These are phyloP conservation scores for Nitzschia putrida DNA, from an alignment of 108 stramenopile genomes.

Conservation along the genomic window DNA sequence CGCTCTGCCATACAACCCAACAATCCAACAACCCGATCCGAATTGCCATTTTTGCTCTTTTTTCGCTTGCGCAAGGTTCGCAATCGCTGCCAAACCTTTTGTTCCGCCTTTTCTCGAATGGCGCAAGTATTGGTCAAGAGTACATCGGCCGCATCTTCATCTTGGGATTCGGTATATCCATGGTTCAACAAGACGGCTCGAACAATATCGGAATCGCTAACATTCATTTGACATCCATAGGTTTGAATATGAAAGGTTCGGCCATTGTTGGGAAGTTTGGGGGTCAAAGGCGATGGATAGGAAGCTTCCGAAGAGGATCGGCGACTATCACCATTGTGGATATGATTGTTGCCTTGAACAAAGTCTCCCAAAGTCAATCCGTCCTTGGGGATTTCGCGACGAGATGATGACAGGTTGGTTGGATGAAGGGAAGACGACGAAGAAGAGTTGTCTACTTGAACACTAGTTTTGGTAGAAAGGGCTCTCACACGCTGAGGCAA, in stretches of 20 bases:
- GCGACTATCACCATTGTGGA: too few species aligned
- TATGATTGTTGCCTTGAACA: constrained; percentile 8
- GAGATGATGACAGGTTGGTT: too few species aligned
- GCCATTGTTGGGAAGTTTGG: not conserved
- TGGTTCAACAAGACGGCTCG: constrained; percentile 71
- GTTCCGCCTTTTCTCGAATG: constrained; percentile 97
- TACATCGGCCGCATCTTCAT: constrained; percentile 65
- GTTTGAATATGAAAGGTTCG: constrained; percentile 92
- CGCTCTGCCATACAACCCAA: constrained; percentile 99
- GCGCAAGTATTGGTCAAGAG: constrained; percentile 98
- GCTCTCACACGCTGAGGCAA: too few species aligned
- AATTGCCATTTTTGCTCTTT: constrained; percentile 23
- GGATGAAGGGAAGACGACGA: too few species aligned
- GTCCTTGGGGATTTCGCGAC: constrained; percentile 30
- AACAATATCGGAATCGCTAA: constrained; percentile 94
- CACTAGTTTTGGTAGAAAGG: not conserved
- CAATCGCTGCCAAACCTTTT: constrained; percentile 93
- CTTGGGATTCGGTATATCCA: constrained; percentile 33
- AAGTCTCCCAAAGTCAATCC: constrained; percentile 44
- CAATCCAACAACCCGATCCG: constrained; percentile 86
- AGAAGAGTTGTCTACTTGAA: constrained; percentile 13
- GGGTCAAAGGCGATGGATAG: not conserved
- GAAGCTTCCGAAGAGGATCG: not conserved
- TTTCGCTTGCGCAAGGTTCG: constrained; percentile 40
- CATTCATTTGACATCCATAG: constrained; percentile 99